Evolutionary conservation across 257 asterid species (phyloP).

Genomic region (Verbascum thapsus): DNA sequence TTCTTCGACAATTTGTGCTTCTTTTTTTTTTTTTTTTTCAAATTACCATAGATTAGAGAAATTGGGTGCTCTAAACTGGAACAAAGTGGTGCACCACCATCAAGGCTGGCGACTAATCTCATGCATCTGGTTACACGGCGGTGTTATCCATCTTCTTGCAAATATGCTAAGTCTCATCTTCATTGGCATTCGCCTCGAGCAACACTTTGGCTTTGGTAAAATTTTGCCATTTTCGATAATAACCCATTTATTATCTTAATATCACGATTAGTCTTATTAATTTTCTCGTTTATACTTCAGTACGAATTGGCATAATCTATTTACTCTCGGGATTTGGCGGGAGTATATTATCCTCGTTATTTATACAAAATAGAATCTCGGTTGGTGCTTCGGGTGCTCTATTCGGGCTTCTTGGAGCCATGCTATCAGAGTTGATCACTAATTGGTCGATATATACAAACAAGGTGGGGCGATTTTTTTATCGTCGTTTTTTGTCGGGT

Average conservation of each 20-base stretch:
- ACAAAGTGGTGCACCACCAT: conserved; percentile 66
- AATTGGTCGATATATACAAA: conserved; percentile 88
- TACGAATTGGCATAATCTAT: conserved; percentile 66
- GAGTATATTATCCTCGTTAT: conserved; percentile 68
- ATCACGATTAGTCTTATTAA: too few relatives aligned
- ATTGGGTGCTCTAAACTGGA: conserved; percentile 84
- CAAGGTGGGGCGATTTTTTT: conserved; percentile 50
- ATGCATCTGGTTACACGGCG: conserved; percentile 92
- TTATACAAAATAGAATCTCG: conserved; percentile 56
- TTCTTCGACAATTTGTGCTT: too few relatives aligned
- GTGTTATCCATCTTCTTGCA: conserved; percentile 72
- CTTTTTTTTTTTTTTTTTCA: conserved; percentile 26
- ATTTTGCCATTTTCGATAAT: not conserved
- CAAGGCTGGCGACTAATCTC: conserved; percentile 93
- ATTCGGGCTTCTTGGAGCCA: conserved; percentile 95
- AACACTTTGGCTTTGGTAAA: conserved; percentile 88
- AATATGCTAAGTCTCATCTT: conserved; percentile 78
- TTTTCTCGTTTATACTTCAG: conserved; percentile 40
- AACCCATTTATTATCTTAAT: too few relatives aligned
- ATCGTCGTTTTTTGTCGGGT: not conserved
- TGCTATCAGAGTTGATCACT: conserved; percentile 86
- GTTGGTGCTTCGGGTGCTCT: conserved; percentile 99
- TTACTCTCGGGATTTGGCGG: conserved; percentile 86
- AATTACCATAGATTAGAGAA: conserved; percentile 54
- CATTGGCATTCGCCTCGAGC: conserved; percentile 93